Percentiles rank a stretch among this genome's conserved stretches.
phyloP scores from a whole-genome alignment of 106 monocot genomes.

The Acorus gramineus region DNA sequence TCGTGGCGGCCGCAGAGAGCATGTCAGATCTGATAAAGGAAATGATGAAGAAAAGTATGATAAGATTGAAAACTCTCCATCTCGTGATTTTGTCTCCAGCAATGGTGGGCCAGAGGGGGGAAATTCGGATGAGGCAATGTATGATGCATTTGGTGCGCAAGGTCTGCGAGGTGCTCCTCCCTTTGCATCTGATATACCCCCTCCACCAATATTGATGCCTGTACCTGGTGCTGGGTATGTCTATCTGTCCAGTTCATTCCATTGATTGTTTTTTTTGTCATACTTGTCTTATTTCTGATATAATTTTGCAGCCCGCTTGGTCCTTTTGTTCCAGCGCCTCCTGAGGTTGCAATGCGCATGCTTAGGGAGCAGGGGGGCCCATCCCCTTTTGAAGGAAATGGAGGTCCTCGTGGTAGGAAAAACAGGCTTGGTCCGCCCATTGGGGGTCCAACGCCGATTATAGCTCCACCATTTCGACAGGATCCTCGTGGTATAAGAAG shows the following conservation, averaged over 20 bases:
- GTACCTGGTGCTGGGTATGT: slow-evolving; percentile 94
- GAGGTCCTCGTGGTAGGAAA: slow-evolving; percentile 44
- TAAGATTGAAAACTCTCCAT: slow-evolving; percentile 50
- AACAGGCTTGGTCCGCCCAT: slow-evolving; percentile 37
- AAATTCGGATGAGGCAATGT: slow-evolving; percentile 42
- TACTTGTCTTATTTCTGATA: background rate
- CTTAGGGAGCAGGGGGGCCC: slow-evolving; percentile 85
- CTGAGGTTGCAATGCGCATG: slow-evolving; percentile 95
- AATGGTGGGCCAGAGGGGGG: slow-evolving; percentile 20
- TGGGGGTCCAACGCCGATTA: slow-evolving; percentile 50
- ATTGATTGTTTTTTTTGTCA: background rate
- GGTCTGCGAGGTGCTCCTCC: slow-evolving; percentile 53
- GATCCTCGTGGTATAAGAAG: slow-evolving; percentile 89
- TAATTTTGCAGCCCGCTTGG: slow-evolving; percentile 63
- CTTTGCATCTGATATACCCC: slow-evolving; percentile 66
- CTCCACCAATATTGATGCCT: slow-evolving; percentile 89
- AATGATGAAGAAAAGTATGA: slow-evolving; percentile 39
- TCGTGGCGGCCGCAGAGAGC: slow-evolving; percentile 54
- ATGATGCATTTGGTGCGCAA: slow-evolving; percentile 59
- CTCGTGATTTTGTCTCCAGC: slow-evolving; percentile 18
- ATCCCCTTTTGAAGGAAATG: slow-evolving; percentile 54
- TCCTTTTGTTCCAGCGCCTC: slow-evolving; percentile 94
- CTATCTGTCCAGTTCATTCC: background rate
- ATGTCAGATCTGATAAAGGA: slow-evolving; percentile 26
- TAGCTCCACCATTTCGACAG: slow-evolving; percentile 53